Evolutionary conservation across 2,329 filamentous ascomycete species (phyloP).

Genomic region (Neurospora crassa): DNA sequence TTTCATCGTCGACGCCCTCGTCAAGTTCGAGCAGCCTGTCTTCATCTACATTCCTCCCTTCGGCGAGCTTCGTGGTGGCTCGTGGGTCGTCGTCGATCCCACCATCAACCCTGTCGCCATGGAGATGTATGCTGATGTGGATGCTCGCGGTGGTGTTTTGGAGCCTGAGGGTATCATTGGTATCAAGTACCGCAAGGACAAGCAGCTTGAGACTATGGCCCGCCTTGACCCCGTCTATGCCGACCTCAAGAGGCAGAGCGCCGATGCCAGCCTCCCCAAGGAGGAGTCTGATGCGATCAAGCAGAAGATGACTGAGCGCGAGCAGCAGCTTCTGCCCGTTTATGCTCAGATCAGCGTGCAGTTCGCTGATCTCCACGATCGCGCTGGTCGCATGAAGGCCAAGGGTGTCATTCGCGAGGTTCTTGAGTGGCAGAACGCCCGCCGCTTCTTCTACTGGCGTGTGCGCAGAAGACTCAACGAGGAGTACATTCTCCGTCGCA

Average conservation of each 20-base stretch:
- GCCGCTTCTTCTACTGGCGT: slow-evolving; percentile 99
- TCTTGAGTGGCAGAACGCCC: slow-evolving; percentile 78
- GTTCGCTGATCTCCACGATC: slow-evolving; percentile 95
- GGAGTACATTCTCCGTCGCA: slow-evolving; percentile 91
- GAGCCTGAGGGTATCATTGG: slow-evolving; percentile 97
- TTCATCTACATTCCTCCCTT: slow-evolving; percentile 98
- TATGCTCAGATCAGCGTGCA: slow-evolving; percentile 94
- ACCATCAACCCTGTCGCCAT: slow-evolving; percentile 95
- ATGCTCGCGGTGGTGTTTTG: slow-evolving; percentile 90
- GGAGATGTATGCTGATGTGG: slow-evolving; percentile 99
- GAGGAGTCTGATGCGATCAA: slow-evolving; percentile 74
- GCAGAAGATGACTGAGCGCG: slow-evolving; percentile 71
- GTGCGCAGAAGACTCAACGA: slow-evolving; percentile 93
- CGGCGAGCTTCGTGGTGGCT: slow-evolving; percentile 95
- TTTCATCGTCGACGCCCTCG: slow-evolving; percentile 95
- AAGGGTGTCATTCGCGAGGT: slow-evolving; percentile 85
- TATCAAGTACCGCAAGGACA: slow-evolving; percentile 97
- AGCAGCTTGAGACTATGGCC: slow-evolving; percentile 95
- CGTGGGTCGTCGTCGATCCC: slow-evolving; percentile 97
- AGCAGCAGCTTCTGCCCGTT: slow-evolving; percentile 82
- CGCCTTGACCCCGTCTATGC: slow-evolving; percentile 80
- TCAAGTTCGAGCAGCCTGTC: slow-evolving; percentile 97
- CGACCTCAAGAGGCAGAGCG: slow-evolving; percentile 70
- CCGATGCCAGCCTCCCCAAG: slow-evolving; percentile 51
- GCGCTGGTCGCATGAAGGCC: slow-evolving; percentile 93